A percentile compares a stretch with the other conserved stretches of the same genome.
These are phyloP conservation scores for Leucocoprinus sp. DNA, from an alignment of 768 basidiomycete species.

Conservation along the genomic window DNA sequence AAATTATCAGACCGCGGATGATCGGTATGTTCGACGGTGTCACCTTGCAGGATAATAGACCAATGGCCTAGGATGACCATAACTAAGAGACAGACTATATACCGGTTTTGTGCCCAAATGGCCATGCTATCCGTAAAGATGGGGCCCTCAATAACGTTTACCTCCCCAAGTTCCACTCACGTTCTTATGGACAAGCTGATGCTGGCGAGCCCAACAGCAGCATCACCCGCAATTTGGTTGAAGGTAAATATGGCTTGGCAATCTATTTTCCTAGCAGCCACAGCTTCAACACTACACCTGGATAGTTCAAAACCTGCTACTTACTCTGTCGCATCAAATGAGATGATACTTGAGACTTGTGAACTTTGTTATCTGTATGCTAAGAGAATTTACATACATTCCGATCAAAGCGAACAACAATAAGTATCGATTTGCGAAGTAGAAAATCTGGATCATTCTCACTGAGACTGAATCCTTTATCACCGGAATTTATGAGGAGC, in stretches of 20 bases:
- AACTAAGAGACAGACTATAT: conserved; percentile 40
- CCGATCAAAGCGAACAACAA: conserved; percentile 59
- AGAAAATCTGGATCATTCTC: conserved; percentile 42
- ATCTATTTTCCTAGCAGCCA: conserved; percentile 34
- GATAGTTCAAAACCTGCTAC: conserved; percentile 12
- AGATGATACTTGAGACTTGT: conserved; percentile 31
- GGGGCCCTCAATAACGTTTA: background rate
- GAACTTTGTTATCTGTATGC: conserved; percentile 10
- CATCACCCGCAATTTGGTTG: conserved; percentile 43
- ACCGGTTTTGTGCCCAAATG: conserved; percentile 54
- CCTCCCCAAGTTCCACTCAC: conserved; percentile 22
- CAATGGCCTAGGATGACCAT: conserved; percentile 62
- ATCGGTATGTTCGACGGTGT: background rate
- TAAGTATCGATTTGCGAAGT: conserved; percentile 59
- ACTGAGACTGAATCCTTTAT: background rate
- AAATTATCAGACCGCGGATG: background rate
- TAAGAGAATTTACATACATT: conserved; percentile 38
- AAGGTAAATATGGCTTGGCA: conserved; percentile 60
- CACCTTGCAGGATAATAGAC: conserved; percentile 62
- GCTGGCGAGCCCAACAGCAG: conserved; percentile 49
- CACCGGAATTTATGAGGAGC: background rate
- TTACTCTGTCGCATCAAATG: conserved; percentile 41
- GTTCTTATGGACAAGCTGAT: conserved; percentile 54
- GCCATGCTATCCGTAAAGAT: conserved; percentile 33
- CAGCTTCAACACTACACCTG: background rate